phyloP scores from a whole-genome alignment of 2,329 filamentous ascomycete species.

The Fusarium nurragi region DNA sequence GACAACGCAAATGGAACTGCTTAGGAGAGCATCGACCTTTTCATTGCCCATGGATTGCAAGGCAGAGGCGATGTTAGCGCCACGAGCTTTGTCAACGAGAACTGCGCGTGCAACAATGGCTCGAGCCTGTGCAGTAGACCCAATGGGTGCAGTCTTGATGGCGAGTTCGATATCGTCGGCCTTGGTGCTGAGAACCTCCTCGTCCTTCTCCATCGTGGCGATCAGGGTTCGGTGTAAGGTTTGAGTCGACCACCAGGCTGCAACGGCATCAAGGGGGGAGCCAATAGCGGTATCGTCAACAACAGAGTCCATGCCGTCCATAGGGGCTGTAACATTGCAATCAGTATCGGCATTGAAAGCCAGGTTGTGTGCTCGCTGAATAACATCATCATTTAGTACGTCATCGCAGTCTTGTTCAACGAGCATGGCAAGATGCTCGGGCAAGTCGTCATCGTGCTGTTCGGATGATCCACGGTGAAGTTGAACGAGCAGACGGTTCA shows the following conservation, averaged over 20 bases:
- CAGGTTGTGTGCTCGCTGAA: slow-evolving; percentile 88
- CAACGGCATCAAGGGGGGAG: slow-evolving; percentile 87
- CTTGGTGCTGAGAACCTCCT: slow-evolving; percentile 35
- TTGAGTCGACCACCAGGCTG: slow-evolving; percentile 88
- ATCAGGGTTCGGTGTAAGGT: slow-evolving; percentile 75
- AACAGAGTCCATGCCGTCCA: slow-evolving; percentile 81
- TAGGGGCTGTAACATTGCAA: slow-evolving; percentile 68
- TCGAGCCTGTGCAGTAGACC: slow-evolving; percentile 74
- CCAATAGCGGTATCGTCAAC: slow-evolving; percentile 86
- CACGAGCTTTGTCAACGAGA: slow-evolving; percentile 63
- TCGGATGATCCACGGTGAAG: slow-evolving; percentile 54
- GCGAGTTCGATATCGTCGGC: slow-evolving; percentile 71
- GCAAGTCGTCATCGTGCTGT: slow-evolving; percentile 68
- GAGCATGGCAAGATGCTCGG: slow-evolving; percentile 78
- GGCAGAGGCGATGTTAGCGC: slow-evolving; percentile 65
- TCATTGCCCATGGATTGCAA: slow-evolving; percentile 58
- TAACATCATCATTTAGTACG: slow-evolving; percentile 78
- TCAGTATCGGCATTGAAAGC: slow-evolving; percentile 85
- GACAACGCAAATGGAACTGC: slow-evolving; percentile 54
- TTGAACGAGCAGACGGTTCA: slow-evolving; percentile 61
- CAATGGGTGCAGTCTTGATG: slow-evolving; percentile 77
- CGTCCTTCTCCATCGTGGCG: slow-evolving; percentile 66
- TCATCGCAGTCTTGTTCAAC: slow-evolving; percentile 83
- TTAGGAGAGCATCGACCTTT: slow-evolving; percentile 39
- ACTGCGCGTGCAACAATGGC: slow-evolving; percentile 68